These are phyloP conservation scores for Venturia effusa DNA, from an alignment of 2,329 filamentous ascomycete genomes.

Conservation along the genomic window DNA sequence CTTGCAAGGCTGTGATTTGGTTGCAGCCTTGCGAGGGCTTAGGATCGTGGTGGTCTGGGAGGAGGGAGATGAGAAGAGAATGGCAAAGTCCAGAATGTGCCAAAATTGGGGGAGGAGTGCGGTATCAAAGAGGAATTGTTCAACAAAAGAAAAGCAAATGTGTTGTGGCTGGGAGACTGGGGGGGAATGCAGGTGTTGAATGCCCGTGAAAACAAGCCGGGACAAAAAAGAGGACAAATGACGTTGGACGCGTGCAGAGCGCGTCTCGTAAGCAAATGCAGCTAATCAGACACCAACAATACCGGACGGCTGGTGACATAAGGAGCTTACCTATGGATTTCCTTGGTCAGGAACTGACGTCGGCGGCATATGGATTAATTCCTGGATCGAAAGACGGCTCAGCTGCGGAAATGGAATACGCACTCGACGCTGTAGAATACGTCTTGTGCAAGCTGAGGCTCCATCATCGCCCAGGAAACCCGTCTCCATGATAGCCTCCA, in stretches of 20 bases:
- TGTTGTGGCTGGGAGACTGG: neutral
- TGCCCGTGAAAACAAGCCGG: neutral
- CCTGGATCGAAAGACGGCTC: no score
- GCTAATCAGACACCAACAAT: neutral
- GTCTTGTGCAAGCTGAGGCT: no score
- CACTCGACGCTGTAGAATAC: no score
- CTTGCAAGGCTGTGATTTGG: neutral
- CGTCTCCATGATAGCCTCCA: neutral
- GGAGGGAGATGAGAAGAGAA: neutral
- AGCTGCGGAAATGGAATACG: neutral
- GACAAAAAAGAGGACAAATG: neutral
- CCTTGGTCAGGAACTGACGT: neutral
- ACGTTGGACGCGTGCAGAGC: neutral
- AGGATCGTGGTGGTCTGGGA: neutral
- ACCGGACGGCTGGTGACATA: neutral
- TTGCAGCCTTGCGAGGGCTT: neutral
- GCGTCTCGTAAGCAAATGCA: no score
- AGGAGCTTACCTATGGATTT: neutral
- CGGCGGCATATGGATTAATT: neutral
- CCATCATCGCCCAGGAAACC: neutral
- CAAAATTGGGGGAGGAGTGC: neutral
- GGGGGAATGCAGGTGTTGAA: neutral
- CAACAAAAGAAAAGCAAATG: neutral
- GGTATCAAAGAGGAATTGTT: neutral
- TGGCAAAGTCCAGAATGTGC: neutral